phyloP scores from a whole-genome alignment of 2,329 filamentous ascomycete genomes.

The Talaromyces rugulosus region DNA sequence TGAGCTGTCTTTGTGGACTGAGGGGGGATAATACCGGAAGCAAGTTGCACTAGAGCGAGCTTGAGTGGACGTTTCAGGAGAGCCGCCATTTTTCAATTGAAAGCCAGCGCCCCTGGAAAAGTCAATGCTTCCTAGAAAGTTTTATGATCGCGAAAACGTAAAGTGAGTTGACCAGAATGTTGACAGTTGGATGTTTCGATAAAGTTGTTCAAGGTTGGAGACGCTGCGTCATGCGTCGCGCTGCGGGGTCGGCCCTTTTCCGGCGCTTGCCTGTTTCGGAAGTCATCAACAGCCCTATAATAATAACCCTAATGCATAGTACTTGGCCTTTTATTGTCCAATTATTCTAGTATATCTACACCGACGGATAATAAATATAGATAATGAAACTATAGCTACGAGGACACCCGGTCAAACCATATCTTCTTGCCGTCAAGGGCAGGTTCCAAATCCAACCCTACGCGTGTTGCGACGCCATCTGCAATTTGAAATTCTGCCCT shows the following conservation, averaged over 20 bases:
- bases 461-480: neutral
- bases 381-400: no score
- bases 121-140: no score
- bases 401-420: neutral
- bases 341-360: neutral
- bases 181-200: neutral
- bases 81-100: slow-evolving; percentile 39
- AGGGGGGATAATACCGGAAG: slow-evolving; percentile 52
- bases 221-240: slow-evolving; percentile 4
- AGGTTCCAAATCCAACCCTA: slow-evolving; percentile 2
- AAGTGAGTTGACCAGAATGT: neutral
- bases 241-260: neutral
- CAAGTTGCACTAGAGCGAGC: slow-evolving; percentile 76
- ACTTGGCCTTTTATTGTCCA: neutral
- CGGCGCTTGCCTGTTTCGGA: neutral
- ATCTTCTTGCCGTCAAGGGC: neutral
- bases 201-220: neutral
- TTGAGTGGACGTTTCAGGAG: slow-evolving; percentile 73
- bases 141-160: neutral
- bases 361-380: neutral
- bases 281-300: neutral
- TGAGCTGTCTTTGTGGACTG: neutral
- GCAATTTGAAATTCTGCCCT: neutral
- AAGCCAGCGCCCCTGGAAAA: neutral
- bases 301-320: neutral